phyloP scores from a whole-genome alignment of 495 filamentous ascomycete species.

The Lophium mytilinum region DNA sequence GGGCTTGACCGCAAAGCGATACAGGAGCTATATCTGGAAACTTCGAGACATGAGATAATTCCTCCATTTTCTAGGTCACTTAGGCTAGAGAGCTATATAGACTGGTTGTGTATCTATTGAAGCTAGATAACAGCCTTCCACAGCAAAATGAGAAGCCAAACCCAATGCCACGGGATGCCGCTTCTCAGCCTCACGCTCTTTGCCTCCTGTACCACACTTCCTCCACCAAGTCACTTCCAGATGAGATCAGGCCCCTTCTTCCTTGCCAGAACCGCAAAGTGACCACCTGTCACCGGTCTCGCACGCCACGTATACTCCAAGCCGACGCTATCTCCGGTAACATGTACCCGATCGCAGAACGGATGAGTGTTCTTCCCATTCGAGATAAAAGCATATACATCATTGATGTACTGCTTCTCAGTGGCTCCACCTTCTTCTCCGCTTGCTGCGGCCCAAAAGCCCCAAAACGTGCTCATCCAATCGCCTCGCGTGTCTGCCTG shows the following conservation, averaged over 20 bases:
- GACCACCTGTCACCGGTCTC: conserved; percentile 49
- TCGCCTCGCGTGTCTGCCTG: conserved; percentile 12
- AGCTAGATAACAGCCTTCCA: too few species aligned
- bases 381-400: conserved; percentile 40
- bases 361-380: conserved; percentile 43
- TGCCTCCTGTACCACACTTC: too few species aligned
- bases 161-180: too few species aligned
- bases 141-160: too few species aligned
- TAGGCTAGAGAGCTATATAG: too few species aligned
- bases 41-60: too few species aligned
- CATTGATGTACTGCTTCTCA: conserved; percentile 31
- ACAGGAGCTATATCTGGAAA: too few species aligned
- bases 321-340: conserved; percentile 25
- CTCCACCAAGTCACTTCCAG: too few species aligned
- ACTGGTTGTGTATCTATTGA: too few species aligned
- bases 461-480: conserved; percentile 28
- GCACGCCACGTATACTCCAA: conserved; percentile 26
- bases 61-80: too few species aligned
- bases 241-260: background rate
- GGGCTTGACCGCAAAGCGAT: too few species aligned
- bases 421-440: conserved; percentile 6
- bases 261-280: conserved; percentile 44
- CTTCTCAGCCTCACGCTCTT: too few species aligned
- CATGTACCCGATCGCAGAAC: conserved; percentile 36
- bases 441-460: conserved; percentile 15